These are phyloP conservation scores for Uronychia setigera DNA, from an alignment of 73 alveolate genomes.

Conservation along the genomic window DNA sequence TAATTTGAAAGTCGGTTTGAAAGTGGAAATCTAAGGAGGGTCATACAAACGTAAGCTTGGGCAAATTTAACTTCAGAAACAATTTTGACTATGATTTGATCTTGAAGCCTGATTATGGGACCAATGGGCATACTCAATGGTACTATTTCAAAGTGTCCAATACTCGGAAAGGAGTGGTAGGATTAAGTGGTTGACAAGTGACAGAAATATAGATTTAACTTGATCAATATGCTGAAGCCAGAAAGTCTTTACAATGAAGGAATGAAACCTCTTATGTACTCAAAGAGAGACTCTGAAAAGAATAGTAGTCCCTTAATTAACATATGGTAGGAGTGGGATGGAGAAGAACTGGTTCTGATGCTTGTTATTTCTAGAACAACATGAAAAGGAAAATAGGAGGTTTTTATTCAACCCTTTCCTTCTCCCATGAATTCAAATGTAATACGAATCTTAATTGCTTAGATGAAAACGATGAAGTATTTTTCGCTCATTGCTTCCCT, in stretches of 20 bases:
- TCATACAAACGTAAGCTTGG: conserved; percentile 69
- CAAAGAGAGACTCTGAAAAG: conserved; percentile 64
- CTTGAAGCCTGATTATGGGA: conserved; percentile 92
- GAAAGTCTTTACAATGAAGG: conserved; percentile 77
- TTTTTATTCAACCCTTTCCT: conserved; percentile 63
- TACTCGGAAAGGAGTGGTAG: conserved; percentile 87
- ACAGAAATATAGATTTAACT: conserved; percentile 89
- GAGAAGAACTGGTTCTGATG: conserved; percentile 24
- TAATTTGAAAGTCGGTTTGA: conserved; percentile 94
- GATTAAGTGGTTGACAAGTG: neutral
- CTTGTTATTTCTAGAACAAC: conserved; percentile 21
- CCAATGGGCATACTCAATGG: conserved; percentile 95
- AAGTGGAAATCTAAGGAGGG: conserved; percentile 97
- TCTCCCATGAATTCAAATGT: conserved; percentile 16
- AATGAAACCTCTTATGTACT: conserved; percentile 67
- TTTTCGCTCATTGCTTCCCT: conserved; percentile 93
- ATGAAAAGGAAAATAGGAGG: conserved; percentile 58
- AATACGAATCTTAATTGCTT: conserved; percentile 19
- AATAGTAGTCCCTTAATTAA: neutral
- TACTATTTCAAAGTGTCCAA: conserved; percentile 95
- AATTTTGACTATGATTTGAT: conserved; percentile 95
- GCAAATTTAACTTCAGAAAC: conserved; percentile 3
- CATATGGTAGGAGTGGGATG: conserved; percentile 6
- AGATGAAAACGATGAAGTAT: conserved; percentile 74
- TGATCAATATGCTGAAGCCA: conserved; percentile 75